These are phyloP conservation scores for Ascoidea asiatica DNA, from an alignment of 805 yeast species.

Conservation along the genomic window DNA sequence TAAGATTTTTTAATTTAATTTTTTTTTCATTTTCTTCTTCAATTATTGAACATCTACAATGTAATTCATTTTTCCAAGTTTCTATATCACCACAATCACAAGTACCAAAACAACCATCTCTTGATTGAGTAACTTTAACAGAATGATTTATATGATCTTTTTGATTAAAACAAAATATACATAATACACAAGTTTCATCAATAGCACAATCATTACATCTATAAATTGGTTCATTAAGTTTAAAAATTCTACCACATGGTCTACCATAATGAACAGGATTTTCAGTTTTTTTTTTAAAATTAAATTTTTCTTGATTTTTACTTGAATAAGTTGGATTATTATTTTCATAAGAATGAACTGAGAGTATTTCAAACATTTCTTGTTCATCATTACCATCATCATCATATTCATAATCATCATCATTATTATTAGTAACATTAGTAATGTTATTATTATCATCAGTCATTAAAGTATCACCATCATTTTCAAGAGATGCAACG, in stretches of 20 bases:
- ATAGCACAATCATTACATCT: conserved; percentile 66
- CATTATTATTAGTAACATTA: not conserved
- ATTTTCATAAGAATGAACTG: too few species aligned
- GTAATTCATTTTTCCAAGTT: conserved; percentile 50
- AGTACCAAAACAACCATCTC: conserved; percentile 34
- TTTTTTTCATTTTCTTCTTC: conserved; percentile 21
- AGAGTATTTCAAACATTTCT: too few species aligned
- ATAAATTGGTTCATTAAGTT: conserved; percentile 51
- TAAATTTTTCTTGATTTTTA: too few species aligned
- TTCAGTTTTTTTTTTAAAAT: not conserved
- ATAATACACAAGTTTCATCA: conserved; percentile 69
- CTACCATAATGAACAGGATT: conserved; percentile 36
- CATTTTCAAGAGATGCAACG: too few species aligned
- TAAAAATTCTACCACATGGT: conserved; percentile 55
- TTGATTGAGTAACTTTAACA: conserved; percentile 27
- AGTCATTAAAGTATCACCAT: too few species aligned
- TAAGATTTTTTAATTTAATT: conserved; percentile 27
- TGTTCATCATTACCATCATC: not conserved
- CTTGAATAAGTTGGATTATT: too few species aligned
- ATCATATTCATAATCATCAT: not conserved
- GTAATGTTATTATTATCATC: too few species aligned
- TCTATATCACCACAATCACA: conserved; percentile 88
- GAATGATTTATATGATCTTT: conserved; percentile 57
- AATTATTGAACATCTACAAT: conserved; percentile 25
- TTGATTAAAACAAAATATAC: conserved; percentile 59